Base-by-base conservation (phyloP, 495 filamentous ascomycete species). In the Aspergillus steynii region DNA sequence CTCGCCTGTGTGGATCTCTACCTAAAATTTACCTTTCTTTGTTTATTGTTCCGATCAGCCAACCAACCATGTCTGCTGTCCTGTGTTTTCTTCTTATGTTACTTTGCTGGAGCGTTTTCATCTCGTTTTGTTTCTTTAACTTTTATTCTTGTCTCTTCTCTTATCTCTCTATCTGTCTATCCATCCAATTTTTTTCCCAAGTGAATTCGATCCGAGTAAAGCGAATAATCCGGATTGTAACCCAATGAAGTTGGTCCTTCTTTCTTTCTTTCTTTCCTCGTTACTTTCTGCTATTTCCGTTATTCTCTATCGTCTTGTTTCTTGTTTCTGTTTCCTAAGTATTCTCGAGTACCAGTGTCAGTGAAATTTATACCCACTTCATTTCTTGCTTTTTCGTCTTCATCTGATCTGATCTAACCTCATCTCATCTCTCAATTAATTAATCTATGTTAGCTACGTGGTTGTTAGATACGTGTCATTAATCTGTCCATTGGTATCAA, bases 321-420 rank as follows among this genome's bases (percentile, higher is more conserved):
- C 48, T 52, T 53, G 47, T 34, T 47, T 60, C 31, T 49, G 47
- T 50, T 61, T 55, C 26, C 27, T 65, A 31, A 26, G 48, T 14
- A 50, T 27, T 7, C 12, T 25, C 48, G 48, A 29, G 20, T 50
- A 29, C 51, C 51, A 32, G n/a, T 53, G 51, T 53, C 29, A 32
- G 29, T 29, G 64, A 74, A 69, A 72, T 76, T 67, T 72, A 77
- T 76, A 76, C 74, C 73, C 73, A 67, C 56, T 56, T 53, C 25
- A 15, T 29, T 56, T 58, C 48, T 50, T 58, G 5, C 53, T 25
- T 50, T 51, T 53, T 48, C 34, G 26, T 28, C 25, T 48, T 3
- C 53, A 55, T 37, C n/a, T 54, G 29, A 15, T 15, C 25, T 54
- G 51, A 28, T 32, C 37, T 58, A 48, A 50, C 28, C 28, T 55